Conservation (phyloP, 495 filamentous ascomycete genomes). For the Penicillium coffeae region DNA sequence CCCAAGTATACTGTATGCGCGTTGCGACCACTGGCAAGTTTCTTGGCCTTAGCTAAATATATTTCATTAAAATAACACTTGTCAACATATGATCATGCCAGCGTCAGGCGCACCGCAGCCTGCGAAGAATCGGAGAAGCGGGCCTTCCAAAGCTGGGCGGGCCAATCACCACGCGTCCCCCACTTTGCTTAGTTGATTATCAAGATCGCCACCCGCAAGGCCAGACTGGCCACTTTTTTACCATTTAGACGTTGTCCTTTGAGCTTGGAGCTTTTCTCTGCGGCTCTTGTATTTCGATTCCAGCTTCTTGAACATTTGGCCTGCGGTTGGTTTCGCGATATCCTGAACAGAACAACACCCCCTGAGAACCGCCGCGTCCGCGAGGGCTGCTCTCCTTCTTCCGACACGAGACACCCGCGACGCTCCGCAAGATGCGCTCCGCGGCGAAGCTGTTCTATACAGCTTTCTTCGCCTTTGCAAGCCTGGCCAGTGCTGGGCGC, state of each 20-base stretch:
- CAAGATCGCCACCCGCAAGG: constrained; percentile 7
- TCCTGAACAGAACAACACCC: background rate
- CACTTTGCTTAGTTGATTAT: constrained; percentile 11
- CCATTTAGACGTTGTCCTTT: background rate
- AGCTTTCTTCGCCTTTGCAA: constrained; percentile 70
- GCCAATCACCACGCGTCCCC: constrained; percentile 14
- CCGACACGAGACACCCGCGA: background rate
- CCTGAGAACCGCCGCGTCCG: background rate
- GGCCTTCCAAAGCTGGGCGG: background rate
- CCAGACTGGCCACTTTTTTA: constrained; percentile 34
- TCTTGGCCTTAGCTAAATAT: too few relatives aligned
- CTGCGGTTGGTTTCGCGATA: background rate
- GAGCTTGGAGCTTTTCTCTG: background rate
- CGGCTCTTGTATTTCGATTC: background rate
- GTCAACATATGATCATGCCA: background rate
- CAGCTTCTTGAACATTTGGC: background rate
- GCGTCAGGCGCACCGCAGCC: background rate
- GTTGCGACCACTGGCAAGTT: too few relatives aligned
- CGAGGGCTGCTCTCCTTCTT: background rate
- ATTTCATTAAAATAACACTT: background rate
- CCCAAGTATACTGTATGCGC: too few relatives aligned
- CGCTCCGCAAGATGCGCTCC: constrained; percentile 54
- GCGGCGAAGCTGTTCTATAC: constrained; percentile 69
- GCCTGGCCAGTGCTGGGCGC: constrained; percentile 39
- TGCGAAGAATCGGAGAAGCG: background rate